These are phyloP conservation scores for Fusarium cyanostomum DNA, from an alignment of 2,329 filamentous ascomycete species.

Conservation along the genomic window DNA sequence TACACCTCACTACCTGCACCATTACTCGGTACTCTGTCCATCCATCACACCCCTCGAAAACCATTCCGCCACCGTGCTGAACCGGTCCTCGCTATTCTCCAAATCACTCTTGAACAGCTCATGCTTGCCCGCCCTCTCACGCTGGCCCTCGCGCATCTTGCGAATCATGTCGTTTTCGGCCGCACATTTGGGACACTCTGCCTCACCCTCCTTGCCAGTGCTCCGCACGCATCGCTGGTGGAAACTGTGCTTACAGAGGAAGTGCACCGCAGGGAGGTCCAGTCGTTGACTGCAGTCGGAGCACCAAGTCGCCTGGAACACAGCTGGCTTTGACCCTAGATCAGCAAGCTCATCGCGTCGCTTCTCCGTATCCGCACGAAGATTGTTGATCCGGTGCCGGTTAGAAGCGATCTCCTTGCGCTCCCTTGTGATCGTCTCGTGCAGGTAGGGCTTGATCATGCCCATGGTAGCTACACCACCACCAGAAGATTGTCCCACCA, in stretches of 20 bases:
- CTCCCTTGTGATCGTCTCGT: slow-evolving; percentile 88
- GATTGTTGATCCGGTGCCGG: slow-evolving; percentile 81
- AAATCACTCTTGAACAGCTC: slow-evolving; percentile 88
- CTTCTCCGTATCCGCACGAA: slow-evolving; percentile 82
- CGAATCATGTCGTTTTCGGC: slow-evolving; percentile 87
- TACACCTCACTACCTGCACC: neutral
- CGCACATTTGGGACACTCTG: slow-evolving; percentile 88
- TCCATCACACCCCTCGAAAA: slow-evolving; percentile 93
- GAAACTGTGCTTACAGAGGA: slow-evolving; percentile 96
- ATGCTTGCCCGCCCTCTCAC: slow-evolving; percentile 86
- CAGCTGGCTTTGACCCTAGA: slow-evolving; percentile 79
- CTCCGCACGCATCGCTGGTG: slow-evolving; percentile 83
- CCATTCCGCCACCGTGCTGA: slow-evolving; percentile 93
- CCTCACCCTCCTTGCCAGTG: slow-evolving; percentile 64
- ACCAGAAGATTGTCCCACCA: slow-evolving; percentile 67
- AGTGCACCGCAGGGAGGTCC: slow-evolving; percentile 92
- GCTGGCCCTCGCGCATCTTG: slow-evolving; percentile 85
- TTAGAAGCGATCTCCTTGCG: slow-evolving; percentile 85
- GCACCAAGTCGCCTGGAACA: slow-evolving; percentile 92
- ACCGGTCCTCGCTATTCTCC: slow-evolving; percentile 79
- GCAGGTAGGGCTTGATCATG: slow-evolving; percentile 93
- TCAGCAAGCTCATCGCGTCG: slow-evolving; percentile 83
- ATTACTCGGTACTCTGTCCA: slow-evolving; percentile 49
- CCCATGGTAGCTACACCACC: slow-evolving; percentile 89
- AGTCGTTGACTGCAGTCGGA: slow-evolving; percentile 80